These are phyloP conservation scores for Tricholoma sp. DNA, from an alignment of 768 basidiomycete species.

Conservation along the genomic window DNA sequence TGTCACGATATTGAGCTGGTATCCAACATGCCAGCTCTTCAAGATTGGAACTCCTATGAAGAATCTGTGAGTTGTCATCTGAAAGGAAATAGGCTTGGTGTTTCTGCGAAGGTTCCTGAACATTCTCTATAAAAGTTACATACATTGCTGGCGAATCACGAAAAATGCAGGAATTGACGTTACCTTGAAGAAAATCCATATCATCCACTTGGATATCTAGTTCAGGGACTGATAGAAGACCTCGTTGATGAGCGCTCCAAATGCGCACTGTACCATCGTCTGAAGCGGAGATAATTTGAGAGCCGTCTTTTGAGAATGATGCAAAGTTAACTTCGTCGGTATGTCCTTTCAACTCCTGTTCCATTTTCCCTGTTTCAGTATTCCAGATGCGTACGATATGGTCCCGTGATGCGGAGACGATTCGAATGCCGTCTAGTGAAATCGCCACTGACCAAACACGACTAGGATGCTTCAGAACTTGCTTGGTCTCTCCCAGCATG, in stretches of 20 bases:
- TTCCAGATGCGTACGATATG: neutral
- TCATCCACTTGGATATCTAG: neutral
- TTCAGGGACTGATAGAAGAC: neutral
- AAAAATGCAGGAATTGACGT: no score
- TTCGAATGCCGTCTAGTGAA: neutral
- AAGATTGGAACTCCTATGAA: neutral
- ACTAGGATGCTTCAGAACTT: neutral
- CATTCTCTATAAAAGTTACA: neutral
- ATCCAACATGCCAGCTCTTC: neutral
- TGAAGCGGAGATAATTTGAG: neutral
- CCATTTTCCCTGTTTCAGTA: neutral
- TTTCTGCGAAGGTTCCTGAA: neutral
- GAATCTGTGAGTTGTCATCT: neutral
- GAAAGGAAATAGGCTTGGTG: neutral
- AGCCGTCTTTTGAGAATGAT: neutral
- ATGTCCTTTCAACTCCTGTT: neutral
- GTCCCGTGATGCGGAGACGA: neutral
- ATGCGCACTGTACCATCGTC: neutral
- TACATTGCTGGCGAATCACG: no score
- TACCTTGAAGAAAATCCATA: no score
- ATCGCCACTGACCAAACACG: neutral
- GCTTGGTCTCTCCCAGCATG: neutral
- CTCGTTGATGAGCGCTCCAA: neutral
- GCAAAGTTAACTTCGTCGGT: neutral
- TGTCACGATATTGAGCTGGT: neutral